Percentiles rank a stretch among this genome's conserved stretches.
Conservation (phyloP, 805 yeast genomes). For the Lachancea meyersii region DNA sequence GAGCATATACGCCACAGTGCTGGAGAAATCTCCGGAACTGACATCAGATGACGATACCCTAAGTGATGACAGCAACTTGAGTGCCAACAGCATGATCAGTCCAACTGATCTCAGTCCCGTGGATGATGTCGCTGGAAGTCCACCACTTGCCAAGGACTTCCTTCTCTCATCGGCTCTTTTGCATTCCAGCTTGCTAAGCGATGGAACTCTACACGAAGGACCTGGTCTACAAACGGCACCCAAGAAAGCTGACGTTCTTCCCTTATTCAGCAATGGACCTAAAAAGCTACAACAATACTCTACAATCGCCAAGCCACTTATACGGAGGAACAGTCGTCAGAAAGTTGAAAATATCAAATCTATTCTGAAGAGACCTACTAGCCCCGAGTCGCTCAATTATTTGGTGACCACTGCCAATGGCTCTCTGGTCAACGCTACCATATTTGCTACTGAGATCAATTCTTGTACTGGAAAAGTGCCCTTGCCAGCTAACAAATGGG, state of each 20-base stretch:
- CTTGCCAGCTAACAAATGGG: slow-evolving; percentile 19
- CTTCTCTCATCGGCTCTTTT: slow-evolving; percentile 2
- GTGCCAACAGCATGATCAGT: slow-evolving; percentile 3
- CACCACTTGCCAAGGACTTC: slow-evolving; percentile 1
- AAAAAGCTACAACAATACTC: not conserved
- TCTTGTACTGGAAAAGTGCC: slow-evolving; percentile 21
- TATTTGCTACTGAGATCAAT: slow-evolving; percentile 31
- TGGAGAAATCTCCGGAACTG: slow-evolving; percentile 1
- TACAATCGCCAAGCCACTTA: not conserved
- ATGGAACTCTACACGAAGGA: slow-evolving; percentile 4
- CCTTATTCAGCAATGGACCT: not conserved
- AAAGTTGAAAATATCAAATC: slow-evolving; percentile 9
- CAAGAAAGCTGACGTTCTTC: slow-evolving; percentile 2
- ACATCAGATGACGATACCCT: slow-evolving; percentile 7
- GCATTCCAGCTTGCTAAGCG: slow-evolving; percentile 2
- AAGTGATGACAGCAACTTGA: slow-evolving; percentile 6
- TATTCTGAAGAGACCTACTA: slow-evolving; percentile 17
- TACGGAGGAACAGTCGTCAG: not conserved
- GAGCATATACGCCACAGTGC: not conserved
- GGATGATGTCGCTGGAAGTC: slow-evolving; percentile 1
- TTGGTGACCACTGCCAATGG: slow-evolving; percentile 28
- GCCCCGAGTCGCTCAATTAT: slow-evolving; percentile 17
- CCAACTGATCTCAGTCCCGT: not conserved
- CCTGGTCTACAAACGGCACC: not conserved
- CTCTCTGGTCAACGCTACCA: slow-evolving; percentile 28